Evolutionary conservation across 768 basidiomycete species (phyloP).

Genomic region (Pleurotus pulmonarius): DNA sequence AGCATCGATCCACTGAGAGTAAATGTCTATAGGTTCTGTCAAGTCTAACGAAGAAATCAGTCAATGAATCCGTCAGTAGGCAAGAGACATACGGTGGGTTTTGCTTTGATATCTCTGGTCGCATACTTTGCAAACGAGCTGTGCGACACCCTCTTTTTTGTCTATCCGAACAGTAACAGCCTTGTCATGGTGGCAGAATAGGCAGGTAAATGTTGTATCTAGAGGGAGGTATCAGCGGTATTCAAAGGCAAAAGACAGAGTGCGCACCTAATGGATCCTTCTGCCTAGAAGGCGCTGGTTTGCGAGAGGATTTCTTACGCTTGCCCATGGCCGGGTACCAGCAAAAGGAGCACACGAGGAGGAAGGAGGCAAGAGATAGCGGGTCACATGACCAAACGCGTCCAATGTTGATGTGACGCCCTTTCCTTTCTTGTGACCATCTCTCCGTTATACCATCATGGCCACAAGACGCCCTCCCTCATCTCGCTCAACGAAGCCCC

Average conservation of each 20-base stretch:
- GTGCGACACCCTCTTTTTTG: slow-evolving; percentile 79
- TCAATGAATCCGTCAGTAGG: slow-evolving; percentile 1
- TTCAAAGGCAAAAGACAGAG: not conserved
- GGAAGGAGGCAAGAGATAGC: slow-evolving; percentile 6
- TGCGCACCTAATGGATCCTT: slow-evolving; percentile 71
- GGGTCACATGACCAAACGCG: slow-evolving; percentile 31
- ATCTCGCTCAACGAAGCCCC: slow-evolving; percentile 38
- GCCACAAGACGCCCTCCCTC: slow-evolving; percentile 57
- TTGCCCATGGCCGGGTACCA: slow-evolving; percentile 62
- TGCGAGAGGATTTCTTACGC: slow-evolving; percentile 85
- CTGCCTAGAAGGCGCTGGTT: slow-evolving; percentile 63
- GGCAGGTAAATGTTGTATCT: slow-evolving; percentile 84
- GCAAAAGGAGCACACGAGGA: not conserved
- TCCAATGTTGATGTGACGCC: slow-evolving; percentile 28
- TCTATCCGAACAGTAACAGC: slow-evolving; percentile 84
- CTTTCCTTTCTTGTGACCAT: slow-evolving; percentile 4
- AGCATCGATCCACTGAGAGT: slow-evolving; percentile 90
- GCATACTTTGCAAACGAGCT: slow-evolving; percentile 79
- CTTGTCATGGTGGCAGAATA: slow-evolving; percentile 89
- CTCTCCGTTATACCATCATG: slow-evolving; percentile 35
- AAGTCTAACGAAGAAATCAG: slow-evolving; percentile 48
- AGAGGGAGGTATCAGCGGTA: slow-evolving; percentile 8
- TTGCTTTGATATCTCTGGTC: slow-evolving; percentile 87
- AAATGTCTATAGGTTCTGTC: slow-evolving; percentile 85
- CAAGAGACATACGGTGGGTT: slow-evolving; percentile 60